Percentiles rank a stretch among this genome's conserved stretches.
Evolutionary conservation across 352 stramenopile genomes (phyloP).

Genomic region (Globisporangium emineosum): DNA sequence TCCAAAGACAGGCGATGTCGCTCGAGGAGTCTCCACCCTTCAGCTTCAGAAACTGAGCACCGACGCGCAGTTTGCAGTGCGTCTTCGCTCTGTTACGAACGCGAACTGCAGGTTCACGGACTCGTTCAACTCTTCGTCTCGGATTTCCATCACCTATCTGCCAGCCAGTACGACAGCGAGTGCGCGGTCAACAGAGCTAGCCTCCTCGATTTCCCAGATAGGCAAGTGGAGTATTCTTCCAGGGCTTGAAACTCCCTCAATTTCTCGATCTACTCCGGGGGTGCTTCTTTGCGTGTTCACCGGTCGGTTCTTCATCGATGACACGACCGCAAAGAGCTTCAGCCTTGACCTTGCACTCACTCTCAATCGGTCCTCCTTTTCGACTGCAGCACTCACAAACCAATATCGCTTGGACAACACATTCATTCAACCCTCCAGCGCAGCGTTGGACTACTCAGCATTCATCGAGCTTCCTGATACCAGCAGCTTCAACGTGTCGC

Average conservation of each 20-base stretch:
- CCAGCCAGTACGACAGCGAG: constrained; percentile 24
- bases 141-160: constrained; percentile 38
- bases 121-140: constrained; percentile 41
- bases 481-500: constrained; percentile 20
- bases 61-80: constrained; percentile 36
- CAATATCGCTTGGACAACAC: constrained; percentile 38
- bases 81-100: constrained; percentile 31
- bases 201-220: constrained; percentile 23
- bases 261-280: constrained; percentile 22
- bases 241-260: constrained; percentile 23
- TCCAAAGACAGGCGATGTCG: constrained; percentile 34
- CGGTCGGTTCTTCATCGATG: constrained; percentile 51
- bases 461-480: constrained; percentile 24
- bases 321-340: constrained; percentile 41
- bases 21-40: constrained; percentile 38
- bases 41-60: constrained; percentile 38
- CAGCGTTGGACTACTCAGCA: constrained; percentile 42
- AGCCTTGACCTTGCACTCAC: constrained; percentile 43
- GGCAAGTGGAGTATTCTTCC: constrained; percentile 30
- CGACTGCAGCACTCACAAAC: constrained; percentile 8
- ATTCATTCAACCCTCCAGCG: constrained; percentile 43
- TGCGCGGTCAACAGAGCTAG: constrained; percentile 26
- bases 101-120: constrained; percentile 27
- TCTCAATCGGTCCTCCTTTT: constrained; percentile 16
- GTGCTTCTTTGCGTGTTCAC: constrained; percentile 48